Percentiles rank a stretch among this genome's conserved stretches.
These are phyloP conservation scores for Phytophthora pinifolia DNA, from an alignment of 352 stramenopile species.

Conservation along the genomic window DNA sequence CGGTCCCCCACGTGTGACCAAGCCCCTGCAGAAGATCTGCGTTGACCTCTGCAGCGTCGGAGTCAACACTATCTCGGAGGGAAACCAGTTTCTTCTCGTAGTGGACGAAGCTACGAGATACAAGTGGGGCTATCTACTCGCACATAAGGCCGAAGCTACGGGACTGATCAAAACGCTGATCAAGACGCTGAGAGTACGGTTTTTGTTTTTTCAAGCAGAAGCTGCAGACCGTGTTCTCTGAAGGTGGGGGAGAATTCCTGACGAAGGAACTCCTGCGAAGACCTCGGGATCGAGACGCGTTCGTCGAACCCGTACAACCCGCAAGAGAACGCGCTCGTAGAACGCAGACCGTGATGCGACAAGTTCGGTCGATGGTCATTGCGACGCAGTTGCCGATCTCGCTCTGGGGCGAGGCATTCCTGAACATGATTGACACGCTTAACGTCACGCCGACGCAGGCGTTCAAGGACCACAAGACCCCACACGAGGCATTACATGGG, in stretches of 20 bases:
- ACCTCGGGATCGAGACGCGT: not conserved
- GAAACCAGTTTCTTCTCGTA: slow-evolving; percentile 5
- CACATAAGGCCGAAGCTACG: not conserved
- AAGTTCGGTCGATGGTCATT: not conserved
- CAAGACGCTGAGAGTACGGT: too few species aligned
- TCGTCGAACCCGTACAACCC: slow-evolving; percentile 3
- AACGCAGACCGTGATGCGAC: slow-evolving; percentile 1
- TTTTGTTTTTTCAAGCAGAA: not conserved
- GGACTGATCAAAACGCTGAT: not conserved
- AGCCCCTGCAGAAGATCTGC: slow-evolving; percentile 1
- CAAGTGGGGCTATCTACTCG: slow-evolving; percentile 1
- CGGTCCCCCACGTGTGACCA: not conserved
- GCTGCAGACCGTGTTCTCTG: not conserved
- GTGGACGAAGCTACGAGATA: not conserved
- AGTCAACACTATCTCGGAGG: not conserved
- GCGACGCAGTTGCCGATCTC: not conserved
- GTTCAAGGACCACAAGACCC: slow-evolving; percentile 1
- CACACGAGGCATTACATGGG: not conserved
- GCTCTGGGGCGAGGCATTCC: slow-evolving; percentile 1
- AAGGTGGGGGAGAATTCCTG: not conserved
- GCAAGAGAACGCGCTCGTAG: not conserved
- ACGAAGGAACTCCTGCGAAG: not conserved
- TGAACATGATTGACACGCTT: not conserved
- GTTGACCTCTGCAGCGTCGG: slow-evolving; percentile 6
- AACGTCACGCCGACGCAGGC: too few species aligned